phyloP scores from a whole-genome alignment of 345 rosid species.

The Zanthoxylum bungeanum region DNA sequence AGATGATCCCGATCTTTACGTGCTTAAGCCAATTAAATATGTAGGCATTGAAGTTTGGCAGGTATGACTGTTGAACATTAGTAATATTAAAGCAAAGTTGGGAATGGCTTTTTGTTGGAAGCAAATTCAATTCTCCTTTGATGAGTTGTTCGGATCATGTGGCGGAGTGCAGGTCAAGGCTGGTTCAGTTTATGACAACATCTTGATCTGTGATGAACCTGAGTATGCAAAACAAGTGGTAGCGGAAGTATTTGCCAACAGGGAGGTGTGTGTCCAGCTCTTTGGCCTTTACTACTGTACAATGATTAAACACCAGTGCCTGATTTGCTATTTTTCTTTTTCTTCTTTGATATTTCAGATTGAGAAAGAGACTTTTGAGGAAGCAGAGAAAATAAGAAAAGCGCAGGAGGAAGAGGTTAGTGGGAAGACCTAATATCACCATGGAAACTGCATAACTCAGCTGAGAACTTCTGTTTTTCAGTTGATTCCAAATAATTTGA shows the following conservation, averaged over 20 bases:
- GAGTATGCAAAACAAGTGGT: conserved; percentile 43
- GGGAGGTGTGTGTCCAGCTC: conserved; percentile 32
- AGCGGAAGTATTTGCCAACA: conserved; percentile 37
- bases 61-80: conserved; percentile 18
- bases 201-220: conserved; percentile 45
- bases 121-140: neutral
- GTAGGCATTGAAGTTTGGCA: conserved; percentile 58
- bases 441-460: neutral
- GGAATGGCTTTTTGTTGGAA: neutral
- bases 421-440: neutral
- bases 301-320: neutral
- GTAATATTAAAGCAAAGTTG: neutral
- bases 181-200: conserved; percentile 42
- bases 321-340: neutral
- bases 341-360: conserved; percentile 24
- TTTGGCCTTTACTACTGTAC: neutral
- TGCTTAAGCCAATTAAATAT: conserved; percentile 45
- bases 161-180: conserved; percentile 41
- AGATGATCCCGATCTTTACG: conserved; percentile 55
- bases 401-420: conserved; percentile 45
- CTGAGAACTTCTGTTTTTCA: neutral
- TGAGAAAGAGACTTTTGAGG: conserved; percentile 47
- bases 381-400: conserved; percentile 40
- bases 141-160: neutral
- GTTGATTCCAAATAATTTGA: neutral